phyloP scores from a whole-genome alignment of 352 stramenopile genomes.

The Pythium volutum region DNA sequence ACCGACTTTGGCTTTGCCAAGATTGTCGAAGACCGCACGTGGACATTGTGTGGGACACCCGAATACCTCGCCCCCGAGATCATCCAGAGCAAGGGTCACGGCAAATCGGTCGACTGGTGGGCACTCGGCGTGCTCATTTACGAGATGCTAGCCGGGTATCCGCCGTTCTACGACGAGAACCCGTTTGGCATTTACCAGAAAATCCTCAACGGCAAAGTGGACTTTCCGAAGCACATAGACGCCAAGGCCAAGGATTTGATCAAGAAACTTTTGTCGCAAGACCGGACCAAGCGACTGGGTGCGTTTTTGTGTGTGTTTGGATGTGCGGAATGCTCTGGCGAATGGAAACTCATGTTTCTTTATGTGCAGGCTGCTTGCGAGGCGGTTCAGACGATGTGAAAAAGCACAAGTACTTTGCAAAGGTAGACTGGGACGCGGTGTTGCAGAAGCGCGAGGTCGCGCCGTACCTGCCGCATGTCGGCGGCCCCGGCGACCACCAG shows the following conservation, averaged over 20 bases:
- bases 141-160: conserved; percentile 70
- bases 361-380: conserved; percentile 79
- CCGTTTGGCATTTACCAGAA: conserved; percentile 94
- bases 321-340: background rate
- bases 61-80: conserved; percentile 87
- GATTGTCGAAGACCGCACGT: conserved; percentile 76
- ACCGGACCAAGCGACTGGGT: conserved; percentile 88
- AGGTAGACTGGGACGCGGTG: conserved; percentile 83
- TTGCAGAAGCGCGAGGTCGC: conserved; percentile 66
- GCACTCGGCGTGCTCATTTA: conserved; percentile 78
- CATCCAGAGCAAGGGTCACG: conserved; percentile 80
- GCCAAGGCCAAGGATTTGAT: conserved; percentile 89
- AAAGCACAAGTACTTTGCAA: conserved; percentile 92
- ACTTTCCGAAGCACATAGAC: conserved; percentile 90
- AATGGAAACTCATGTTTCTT: background rate
- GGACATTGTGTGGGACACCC: conserved; percentile 83
- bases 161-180: conserved; percentile 90
- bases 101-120: conserved; percentile 82
- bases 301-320: conserved; percentile 12
- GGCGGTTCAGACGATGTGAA: conserved; percentile 88
- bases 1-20: conserved; percentile 88
- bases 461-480: conserved; percentile 84
- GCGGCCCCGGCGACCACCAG: conserved; percentile 83
- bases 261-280: conserved; percentile 88
- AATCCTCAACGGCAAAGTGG: conserved; percentile 89